Base-by-base conservation (phyloP, 805 yeast species). In the Metschnikowia kofuensis region DNA sequence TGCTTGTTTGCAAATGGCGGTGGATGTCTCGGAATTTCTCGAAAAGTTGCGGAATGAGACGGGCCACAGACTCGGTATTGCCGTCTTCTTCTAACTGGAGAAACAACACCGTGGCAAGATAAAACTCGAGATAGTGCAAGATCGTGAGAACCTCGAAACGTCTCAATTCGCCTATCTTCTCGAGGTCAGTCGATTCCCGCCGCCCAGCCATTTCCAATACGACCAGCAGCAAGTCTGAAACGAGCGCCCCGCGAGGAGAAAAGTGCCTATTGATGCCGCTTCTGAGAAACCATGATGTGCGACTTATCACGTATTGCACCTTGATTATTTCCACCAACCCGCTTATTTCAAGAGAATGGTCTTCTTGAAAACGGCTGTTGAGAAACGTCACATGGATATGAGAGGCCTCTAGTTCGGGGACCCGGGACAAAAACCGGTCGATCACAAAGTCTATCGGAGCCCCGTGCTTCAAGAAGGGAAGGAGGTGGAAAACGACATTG, bases 41-140 rank as follows among this genome's bases (percentile, higher is more conserved):
- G 28, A 61, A 56, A 9, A 63, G 50, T 7, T 35, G 40, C 2
- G 66, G 66, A 11, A 60, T 32, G 6, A 55, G 47, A 30, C 48
- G 32, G 13, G 47, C 37, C 12, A 56, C 44, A 26, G 52, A 34
- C 7, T 45, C 53, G 8, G 38, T 47, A 14, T 61, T 60, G 26
- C 51, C 52, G n/a, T 38, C 28, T n/a, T 66, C 71, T 52, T 73
- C 77, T 13, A 58, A 59, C 51, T 73, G 76, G 14, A 72, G 53
- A 35, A 70, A 55, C n/a, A 66, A 54, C 6, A 69, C 49, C 38
- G 62, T 65, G 12, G 62, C 48, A 50, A 70, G 45, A 42, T 57
- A 69, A 32, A 64, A 56, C 38, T 60, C 59, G 15, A 67, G 55
- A 50, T 69, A 72, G 32, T 59, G 60, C 14, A 71, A 54, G 12